Conservation (phyloP, 1,284 basidiomycete genomes). For the Tausonia pullulans region DNA sequence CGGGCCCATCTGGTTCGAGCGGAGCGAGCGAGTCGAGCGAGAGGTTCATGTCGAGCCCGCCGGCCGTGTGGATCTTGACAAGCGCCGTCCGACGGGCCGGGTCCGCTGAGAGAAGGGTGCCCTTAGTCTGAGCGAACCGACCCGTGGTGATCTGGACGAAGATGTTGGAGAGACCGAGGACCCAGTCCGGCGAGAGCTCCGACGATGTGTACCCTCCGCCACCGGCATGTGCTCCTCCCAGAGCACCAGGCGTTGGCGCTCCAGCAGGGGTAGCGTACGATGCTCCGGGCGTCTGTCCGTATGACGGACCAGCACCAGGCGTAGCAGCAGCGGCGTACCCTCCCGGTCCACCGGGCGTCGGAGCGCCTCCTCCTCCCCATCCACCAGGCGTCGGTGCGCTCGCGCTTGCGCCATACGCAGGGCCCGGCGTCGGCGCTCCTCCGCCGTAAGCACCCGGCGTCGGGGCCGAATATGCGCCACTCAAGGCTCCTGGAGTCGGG, state of each 20-base stretch:
- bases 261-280: conserved; percentile 1
- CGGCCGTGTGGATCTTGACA: conserved; percentile 3
- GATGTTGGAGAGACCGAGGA: conserved; percentile 2
- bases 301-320: too few species aligned
- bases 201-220: not conserved
- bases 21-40: conserved; percentile 7
- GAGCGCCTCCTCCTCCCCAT: too few species aligned
- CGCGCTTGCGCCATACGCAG: too few species aligned
- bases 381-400: too few species aligned
- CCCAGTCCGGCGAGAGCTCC: conserved; percentile 8
- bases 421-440: too few species aligned
- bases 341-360: too few species aligned
- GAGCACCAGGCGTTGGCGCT: conserved; percentile 3
- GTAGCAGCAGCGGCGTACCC: too few species aligned
- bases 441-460: not conserved
- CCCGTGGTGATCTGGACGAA: conserved; percentile 2
- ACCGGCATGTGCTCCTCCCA: not conserved
- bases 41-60: conserved; percentile 1
- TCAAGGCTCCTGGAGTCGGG: conserved; percentile 2
- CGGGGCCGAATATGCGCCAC: not conserved
- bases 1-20: conserved; percentile 6
- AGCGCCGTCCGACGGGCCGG: conserved; percentile 1
- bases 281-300: not conserved
- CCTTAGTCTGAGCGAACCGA: not conserved
- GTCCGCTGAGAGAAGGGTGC: too few species aligned